Evolutionary conservation across 2,329 filamentous ascomycete genomes (phyloP).

Genomic region (Alternaria atra): DNA sequence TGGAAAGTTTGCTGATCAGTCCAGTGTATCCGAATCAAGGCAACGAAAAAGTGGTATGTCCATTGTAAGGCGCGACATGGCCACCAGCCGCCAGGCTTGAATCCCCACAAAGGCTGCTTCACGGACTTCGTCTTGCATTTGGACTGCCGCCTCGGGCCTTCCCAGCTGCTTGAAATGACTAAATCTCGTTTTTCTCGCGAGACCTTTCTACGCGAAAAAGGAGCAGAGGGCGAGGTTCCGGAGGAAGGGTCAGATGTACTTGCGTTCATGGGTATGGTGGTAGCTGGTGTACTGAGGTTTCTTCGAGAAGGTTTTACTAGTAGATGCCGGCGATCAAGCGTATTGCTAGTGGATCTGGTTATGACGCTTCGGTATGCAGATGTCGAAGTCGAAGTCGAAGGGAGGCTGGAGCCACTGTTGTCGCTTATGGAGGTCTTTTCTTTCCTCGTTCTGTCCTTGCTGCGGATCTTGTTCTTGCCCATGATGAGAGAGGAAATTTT

Average conservation of each 20-base stretch:
- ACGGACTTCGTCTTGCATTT: background rate
- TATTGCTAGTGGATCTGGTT: background rate
- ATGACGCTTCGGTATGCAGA: background rate
- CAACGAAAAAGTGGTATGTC: slow-evolving; percentile 17
- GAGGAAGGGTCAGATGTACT: background rate
- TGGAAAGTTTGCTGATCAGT: slow-evolving; percentile 12
- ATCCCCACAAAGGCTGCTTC: background rate
- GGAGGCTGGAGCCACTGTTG: background rate
- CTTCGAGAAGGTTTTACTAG: background rate
- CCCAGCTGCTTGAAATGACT: slow-evolving; percentile 17
- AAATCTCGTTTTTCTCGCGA: slow-evolving; percentile 21
- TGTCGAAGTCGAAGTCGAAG: background rate
- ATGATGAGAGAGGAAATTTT: slow-evolving; percentile 32
- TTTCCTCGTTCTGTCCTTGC: slow-evolving; percentile 10
- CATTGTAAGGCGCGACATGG: slow-evolving; percentile 31
- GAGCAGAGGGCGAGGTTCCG: background rate
- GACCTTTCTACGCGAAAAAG: background rate
- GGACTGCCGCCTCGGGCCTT: background rate
- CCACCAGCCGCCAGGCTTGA: slow-evolving; percentile 26
- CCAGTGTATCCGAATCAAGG: slow-evolving; percentile 17
- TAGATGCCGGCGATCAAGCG: background rate
- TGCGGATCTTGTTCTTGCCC: slow-evolving; percentile 22
- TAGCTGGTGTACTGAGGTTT: background rate
- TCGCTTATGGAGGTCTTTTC: background rate
- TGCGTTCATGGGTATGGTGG: background rate